Evolutionary conservation across 768 basidiomycete genomes (phyloP), one percentile per base, ranked within the genome.

Genomic region (Trametes cubensis): DNA sequence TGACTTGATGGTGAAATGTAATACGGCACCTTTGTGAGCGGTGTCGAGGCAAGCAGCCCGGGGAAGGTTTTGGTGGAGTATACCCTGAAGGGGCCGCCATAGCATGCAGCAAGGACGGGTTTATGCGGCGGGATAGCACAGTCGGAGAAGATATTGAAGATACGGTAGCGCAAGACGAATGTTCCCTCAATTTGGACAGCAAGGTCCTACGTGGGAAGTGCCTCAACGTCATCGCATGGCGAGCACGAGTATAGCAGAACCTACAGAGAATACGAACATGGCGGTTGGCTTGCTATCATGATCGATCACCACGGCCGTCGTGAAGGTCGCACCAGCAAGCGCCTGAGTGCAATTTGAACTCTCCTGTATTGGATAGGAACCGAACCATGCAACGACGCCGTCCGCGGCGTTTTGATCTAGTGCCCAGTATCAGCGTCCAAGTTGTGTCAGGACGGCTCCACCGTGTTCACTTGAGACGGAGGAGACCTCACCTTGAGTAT

Each of bases 51-150:
- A 34, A 80, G 80, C 20, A 90, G 73, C 2, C 88, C 85, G 6
- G 88, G 87, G 65, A 89, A 89, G 58, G 85, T 82, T 67, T 89
- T 89, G 4, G 88, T 87, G 5, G 86, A 85, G 67, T 85, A 89
- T 0, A 90, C 81, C 23, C 80, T 82, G 71, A 89, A 89, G 4
- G 77, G 63, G 0, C 85, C 84, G 4, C 88, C 86, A 65, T 83
- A 87, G 62, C 81, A 82, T 73, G 89, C 87, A 2, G 87, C 87
- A 62, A 85, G 80, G 5, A 89, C 77, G 1, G 77, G 77, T 0
- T 41, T 15, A 7, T 41, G n/a, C 14, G 21, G 6, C 20, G 8
- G 4, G 1, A 15, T 28, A 10, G n/a, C n/a, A 8, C 30, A 38
- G 6, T 50, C 13, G 21, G 48, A 52, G 15, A 78, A 69, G 39